phyloP scores from a whole-genome alignment of 2,329 filamentous ascomycete genomes.

The Aspergillus ochraceoroseus region DNA sequence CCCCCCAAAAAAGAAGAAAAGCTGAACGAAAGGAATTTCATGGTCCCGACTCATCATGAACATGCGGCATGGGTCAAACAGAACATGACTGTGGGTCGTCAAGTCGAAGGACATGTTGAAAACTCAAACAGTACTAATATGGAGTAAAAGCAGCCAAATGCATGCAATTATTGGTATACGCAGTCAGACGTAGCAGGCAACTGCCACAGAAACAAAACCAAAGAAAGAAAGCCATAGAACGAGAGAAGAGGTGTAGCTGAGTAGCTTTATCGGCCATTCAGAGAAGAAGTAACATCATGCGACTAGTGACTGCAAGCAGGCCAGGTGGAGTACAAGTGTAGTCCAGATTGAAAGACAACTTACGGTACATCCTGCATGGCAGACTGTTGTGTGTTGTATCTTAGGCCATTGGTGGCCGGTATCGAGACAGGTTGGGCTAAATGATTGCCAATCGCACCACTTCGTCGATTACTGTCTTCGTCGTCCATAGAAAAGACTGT shows the following conservation, averaged over 20 bases:
- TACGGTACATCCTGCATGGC: conserved; percentile 52
- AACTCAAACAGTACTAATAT: conserved; percentile 10
- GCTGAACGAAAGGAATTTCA: conserved; percentile 2
- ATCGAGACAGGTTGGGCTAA: conserved; percentile 44
- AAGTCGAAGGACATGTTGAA: conserved; percentile 14
- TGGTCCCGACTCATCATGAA: conserved; percentile 13
- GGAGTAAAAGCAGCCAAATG: conserved; percentile 24
- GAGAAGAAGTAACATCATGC: conserved; percentile 28
- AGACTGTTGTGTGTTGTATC: conserved; percentile 51
- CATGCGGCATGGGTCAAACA: conserved; percentile 14
- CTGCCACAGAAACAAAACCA: too few species aligned
- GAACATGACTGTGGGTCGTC: conserved; percentile 6
- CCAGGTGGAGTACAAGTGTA: conserved; percentile 31
- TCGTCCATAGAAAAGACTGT: conserved; percentile 36
- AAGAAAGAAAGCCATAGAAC: conserved; percentile 4
- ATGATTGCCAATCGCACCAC: conserved; percentile 47
- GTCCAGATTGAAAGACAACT: conserved; percentile 46
- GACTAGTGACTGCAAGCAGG: conserved; percentile 31
- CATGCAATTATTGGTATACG: conserved; percentile 26
- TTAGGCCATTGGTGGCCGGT: conserved; percentile 46
- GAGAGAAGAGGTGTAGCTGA: conserved; percentile 13
- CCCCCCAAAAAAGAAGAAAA: conserved; percentile 11
- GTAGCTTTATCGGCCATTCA: conserved; percentile 29
- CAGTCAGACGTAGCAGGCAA: conserved; percentile 3
- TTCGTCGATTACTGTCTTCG: conserved; percentile 50